Evolutionary conservation across 2,329 filamentous ascomycete species (phyloP), one percentile per base, ranked within the genome.

Genomic region (Talaromyces sp.): DNA sequence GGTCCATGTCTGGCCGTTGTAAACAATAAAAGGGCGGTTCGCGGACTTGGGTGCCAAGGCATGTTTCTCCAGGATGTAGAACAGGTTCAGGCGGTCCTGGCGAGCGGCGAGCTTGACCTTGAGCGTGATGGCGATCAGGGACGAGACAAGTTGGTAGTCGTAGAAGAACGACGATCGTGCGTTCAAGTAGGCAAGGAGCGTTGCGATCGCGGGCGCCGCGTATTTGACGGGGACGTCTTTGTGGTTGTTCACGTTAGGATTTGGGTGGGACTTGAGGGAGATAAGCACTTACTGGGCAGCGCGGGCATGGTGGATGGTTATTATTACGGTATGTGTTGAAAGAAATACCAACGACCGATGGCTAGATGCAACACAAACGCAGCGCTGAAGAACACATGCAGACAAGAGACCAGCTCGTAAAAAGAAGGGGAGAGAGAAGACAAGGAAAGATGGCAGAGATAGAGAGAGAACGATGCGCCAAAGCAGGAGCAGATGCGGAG

Each of bases 101-200:
- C 79, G 80, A 67, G 86, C 80, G 63, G 81, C 79, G 62, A 79
- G 71, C 9, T 72, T 69, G 52, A 79, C 72, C 19, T 74, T 75
- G 46, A 81, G 62, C 12, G 77, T 66, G 19, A 81, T 74, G 31
- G 79, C 80, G 12, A 84, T 41, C 43, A 84, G 73, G 57, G 81
- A 80, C 35, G 77, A 79, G n/a, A 93, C 68, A 17, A 92, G 72
- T 8, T 75, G 70, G 50, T 79, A 72, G 73, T 96, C 91, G 70
- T 90, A 86, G 70, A 80, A 86, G 51, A 92, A 66, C 7, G 83
- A 81, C 61, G 81, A 82, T 71, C 84, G 86, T 48, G 89, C 91
- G 70, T 94, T 91, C 66, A 93, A 74, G 72, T 95, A 96, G 32
- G 90, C 88, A n/a, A 88, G 77, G 3, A 83, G 81, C 4, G 89